Evolutionary conservation across 192 early-diverging fungal genomes (phyloP).

Genomic region (Coemansia sp.): DNA sequence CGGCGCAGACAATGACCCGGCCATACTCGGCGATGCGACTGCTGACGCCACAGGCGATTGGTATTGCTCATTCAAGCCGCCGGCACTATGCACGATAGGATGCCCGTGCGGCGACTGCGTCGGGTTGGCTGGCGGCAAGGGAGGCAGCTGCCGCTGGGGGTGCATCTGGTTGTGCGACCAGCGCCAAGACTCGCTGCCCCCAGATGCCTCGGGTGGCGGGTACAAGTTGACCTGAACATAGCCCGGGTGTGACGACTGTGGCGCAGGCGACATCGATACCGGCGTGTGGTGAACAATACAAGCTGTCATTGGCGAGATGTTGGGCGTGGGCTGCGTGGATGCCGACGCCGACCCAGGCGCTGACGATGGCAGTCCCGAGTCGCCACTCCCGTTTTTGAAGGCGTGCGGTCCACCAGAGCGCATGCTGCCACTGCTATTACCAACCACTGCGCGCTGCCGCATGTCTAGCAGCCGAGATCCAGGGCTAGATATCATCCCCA

Average conservation of each 20-base stretch:
- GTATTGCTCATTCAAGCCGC: conserved; percentile 33
- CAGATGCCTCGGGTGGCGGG: conserved; percentile 33
- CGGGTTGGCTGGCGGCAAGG: conserved; percentile 13
- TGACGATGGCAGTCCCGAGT: background rate
- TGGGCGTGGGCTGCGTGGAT: conserved; percentile 41
- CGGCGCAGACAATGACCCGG: conserved; percentile 15
- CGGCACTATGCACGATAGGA: conserved; percentile 12
- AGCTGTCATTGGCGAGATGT: conserved; percentile 40
- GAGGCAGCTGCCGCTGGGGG: conserved; percentile 19
- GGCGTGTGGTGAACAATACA: conserved; percentile 44
- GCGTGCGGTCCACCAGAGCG: conserved; percentile 22
- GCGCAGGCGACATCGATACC: conserved; percentile 38
- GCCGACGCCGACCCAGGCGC: background rate
- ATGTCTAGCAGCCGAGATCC: conserved; percentile 25
- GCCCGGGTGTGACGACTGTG: conserved; percentile 22
- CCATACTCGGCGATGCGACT: conserved; percentile 34
- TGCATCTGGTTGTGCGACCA: conserved; percentile 22
- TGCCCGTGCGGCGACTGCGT: conserved; percentile 29
- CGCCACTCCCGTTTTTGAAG: conserved; percentile 19
- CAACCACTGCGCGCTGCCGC: conserved; percentile 26
- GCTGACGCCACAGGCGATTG: conserved; percentile 36
- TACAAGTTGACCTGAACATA: conserved; percentile 46
- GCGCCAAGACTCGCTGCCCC: conserved; percentile 24
- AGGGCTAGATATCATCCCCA: conserved; percentile 20
- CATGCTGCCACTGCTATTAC: background rate